Conservation (phyloP, 169 alveolate species). For the Plasmodium knowlesi region DNA sequence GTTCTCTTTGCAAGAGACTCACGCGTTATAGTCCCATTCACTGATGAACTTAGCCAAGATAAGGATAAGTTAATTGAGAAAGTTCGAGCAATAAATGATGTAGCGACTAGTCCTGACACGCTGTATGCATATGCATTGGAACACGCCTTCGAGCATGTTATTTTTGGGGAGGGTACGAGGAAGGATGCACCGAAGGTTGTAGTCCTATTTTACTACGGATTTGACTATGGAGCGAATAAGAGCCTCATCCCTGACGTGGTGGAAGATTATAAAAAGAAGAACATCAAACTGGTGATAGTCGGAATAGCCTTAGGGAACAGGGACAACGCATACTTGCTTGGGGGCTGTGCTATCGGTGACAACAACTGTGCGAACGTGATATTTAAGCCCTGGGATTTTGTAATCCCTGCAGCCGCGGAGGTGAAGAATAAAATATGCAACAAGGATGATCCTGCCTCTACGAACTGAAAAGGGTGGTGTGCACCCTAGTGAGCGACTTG, state of each 20-base stretch:
- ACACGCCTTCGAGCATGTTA: slow-evolving; percentile 50
- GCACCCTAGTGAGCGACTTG: neutral
- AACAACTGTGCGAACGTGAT: slow-evolving; percentile 28
- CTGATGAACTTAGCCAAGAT: slow-evolving; percentile 67
- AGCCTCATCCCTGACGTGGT: slow-evolving; percentile 59
- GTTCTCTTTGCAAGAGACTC: slow-evolving; percentile 26
- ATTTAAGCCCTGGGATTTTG: slow-evolving; percentile 68
- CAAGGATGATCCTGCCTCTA: neutral
- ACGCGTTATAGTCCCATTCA: slow-evolving; percentile 51
- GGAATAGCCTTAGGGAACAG: slow-evolving; percentile 47
- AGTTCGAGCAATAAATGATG: slow-evolving; percentile 33
- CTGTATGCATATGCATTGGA: slow-evolving; percentile 58
- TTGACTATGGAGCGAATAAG: slow-evolving; percentile 68
- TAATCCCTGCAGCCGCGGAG: slow-evolving; percentile 63
- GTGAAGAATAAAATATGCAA: slow-evolving; percentile 46
- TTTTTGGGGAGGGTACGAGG: slow-evolving; percentile 64
- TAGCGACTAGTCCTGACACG: slow-evolving; percentile 4
- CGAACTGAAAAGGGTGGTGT: neutral
- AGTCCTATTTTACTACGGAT: slow-evolving; percentile 67
- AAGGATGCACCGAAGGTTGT: slow-evolving; percentile 64
- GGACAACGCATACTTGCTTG: slow-evolving; percentile 69
- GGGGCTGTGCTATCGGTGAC: slow-evolving; percentile 44
- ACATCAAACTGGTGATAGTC: slow-evolving; percentile 50
- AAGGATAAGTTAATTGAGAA: slow-evolving; percentile 52
- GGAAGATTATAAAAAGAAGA: slow-evolving; percentile 32